phyloP scores from a whole-genome alignment of 2,329 filamentous ascomycete genomes.

The Juglanconis sp. region DNA sequence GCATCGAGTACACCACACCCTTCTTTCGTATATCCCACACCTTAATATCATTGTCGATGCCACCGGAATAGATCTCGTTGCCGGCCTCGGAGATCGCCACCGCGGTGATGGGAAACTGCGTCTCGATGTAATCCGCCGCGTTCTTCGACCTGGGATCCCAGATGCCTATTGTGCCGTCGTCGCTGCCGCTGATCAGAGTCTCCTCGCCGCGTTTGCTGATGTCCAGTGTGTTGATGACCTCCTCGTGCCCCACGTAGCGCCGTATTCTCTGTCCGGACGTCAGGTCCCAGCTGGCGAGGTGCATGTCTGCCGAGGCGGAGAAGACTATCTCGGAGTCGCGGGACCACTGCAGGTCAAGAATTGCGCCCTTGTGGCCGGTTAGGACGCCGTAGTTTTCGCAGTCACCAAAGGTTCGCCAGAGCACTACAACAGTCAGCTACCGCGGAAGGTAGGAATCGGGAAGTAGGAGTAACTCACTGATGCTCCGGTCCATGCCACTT shows the following conservation, averaged over 20 bases:
- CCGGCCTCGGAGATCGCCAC: conserved; percentile 90
- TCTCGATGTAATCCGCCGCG: conserved; percentile 82
- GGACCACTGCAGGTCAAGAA: conserved; percentile 94
- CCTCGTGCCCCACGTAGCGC: conserved; percentile 87
- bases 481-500: conserved; percentile 89
- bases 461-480: conserved; percentile 55
- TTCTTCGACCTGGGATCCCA: conserved; percentile 94
- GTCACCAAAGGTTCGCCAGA: conserved; percentile 89
- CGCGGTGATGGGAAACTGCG: conserved; percentile 87
- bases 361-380: conserved; percentile 83
- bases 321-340: conserved; percentile 88
- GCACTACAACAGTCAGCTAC: conserved; percentile 50
- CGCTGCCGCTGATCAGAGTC: conserved; percentile 82
- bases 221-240: conserved; percentile 90
- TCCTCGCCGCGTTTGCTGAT: conserved; percentile 88
- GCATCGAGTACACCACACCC: conserved; percentile 78
- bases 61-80: conserved; percentile 90
- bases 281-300: conserved; percentile 90
- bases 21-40: conserved; percentile 97
- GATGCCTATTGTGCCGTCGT: conserved; percentile 89
- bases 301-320: conserved; percentile 89
- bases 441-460: not conserved
- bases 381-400: conserved; percentile 93
- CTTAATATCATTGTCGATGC: conserved; percentile 95
- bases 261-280: conserved; percentile 91